A percentile compares a stretch with the other conserved stretches of the same genome.
Conservation (phyloP, 2,329 filamentous ascomycete species). For the Pseudogymnoascus sp. region DNA sequence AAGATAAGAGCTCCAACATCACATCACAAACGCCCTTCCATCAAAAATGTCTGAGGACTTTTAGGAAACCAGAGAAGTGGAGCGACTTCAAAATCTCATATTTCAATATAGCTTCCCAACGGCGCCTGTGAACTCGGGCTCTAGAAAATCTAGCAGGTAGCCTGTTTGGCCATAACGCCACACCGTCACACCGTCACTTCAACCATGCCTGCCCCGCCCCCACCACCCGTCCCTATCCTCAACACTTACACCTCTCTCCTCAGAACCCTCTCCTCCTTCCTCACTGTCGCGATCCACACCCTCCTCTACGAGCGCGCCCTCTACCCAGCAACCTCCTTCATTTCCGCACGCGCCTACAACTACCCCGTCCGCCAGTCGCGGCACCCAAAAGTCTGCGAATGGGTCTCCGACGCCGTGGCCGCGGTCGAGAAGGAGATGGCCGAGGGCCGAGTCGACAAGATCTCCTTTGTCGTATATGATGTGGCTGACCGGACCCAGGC, state of each 20-base stretch:
- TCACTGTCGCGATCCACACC: slow-evolving; percentile 62
- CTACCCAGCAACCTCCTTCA: slow-evolving; percentile 60
- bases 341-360: slow-evolving; percentile 61
- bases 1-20: slow-evolving; percentile 12
- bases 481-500: slow-evolving; percentile 21
- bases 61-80: not conserved
- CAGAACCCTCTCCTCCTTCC: slow-evolving; percentile 55
- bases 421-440: slow-evolving; percentile 55
- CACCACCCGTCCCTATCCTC: slow-evolving; percentile 26
- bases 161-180: not conserved
- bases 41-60: not conserved
- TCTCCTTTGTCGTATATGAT: slow-evolving; percentile 31
- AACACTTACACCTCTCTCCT: slow-evolving; percentile 42
- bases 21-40: not conserved
- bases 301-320: slow-evolving; percentile 60
- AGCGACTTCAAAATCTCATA: not conserved
- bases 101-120: not conserved
- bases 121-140: too few relatives aligned
- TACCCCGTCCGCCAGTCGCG: slow-evolving; percentile 62
- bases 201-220: slow-evolving; percentile 15
- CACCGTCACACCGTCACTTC: not conserved
- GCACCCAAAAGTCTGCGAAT: slow-evolving; percentile 62
- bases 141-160: not conserved
- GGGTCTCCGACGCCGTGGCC: slow-evolving; percentile 58
- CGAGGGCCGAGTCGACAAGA: slow-evolving; percentile 34